phyloP scores from a whole-genome alignment of 2,329 filamentous ascomycete species.

The Phialocephala subalpina region DNA sequence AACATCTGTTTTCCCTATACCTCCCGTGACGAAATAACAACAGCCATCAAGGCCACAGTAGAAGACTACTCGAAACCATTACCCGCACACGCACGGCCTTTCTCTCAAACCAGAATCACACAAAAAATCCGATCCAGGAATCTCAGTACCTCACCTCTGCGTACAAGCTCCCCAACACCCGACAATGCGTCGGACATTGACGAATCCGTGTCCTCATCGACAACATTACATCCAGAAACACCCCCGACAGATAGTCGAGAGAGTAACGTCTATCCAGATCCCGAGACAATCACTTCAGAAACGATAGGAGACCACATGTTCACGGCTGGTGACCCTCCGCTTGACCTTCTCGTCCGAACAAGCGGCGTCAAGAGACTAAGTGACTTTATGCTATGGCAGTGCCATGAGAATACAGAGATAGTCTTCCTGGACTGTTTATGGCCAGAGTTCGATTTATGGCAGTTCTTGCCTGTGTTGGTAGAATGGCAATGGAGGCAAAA shows the following conservation, averaged over 20 bases:
- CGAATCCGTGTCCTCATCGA: conserved; percentile 66
- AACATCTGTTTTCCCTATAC: conserved; percentile 99
- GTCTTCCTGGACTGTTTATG: conserved; percentile 92
- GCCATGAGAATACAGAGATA: conserved; percentile 89
- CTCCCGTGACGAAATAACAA: conserved; percentile 92
- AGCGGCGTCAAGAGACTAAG: conserved; percentile 92
- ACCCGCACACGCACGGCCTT: conserved; percentile 71
- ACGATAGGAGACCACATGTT: conserved; percentile 89
- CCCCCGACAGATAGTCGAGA: conserved; percentile 39
- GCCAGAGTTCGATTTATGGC: conserved; percentile 95
- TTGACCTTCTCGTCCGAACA: conserved; percentile 91
- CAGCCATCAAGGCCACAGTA: conserved; percentile 87
- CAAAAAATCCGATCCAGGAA: conserved; percentile 82
- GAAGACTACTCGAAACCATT: conserved; percentile 82
- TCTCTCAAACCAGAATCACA: conserved; percentile 87
- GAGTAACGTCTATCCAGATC: conserved; percentile 66
- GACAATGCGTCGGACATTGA: conserved; percentile 50
- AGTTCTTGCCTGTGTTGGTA: conserved; percentile 89
- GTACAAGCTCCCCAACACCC: conserved; percentile 56
- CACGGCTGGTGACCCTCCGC: conserved; percentile 82
- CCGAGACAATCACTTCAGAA: conserved; percentile 85
- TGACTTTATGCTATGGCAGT: conserved; percentile 99
- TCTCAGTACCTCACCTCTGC: conserved; percentile 45
- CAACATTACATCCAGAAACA: conserved; percentile 53
- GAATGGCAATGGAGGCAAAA: conserved; percentile 79